These are phyloP conservation scores for Thuidium tamariscinum DNA, from an alignment of 225 moss, liverwort and hornwort species.

Conservation along the genomic window DNA sequence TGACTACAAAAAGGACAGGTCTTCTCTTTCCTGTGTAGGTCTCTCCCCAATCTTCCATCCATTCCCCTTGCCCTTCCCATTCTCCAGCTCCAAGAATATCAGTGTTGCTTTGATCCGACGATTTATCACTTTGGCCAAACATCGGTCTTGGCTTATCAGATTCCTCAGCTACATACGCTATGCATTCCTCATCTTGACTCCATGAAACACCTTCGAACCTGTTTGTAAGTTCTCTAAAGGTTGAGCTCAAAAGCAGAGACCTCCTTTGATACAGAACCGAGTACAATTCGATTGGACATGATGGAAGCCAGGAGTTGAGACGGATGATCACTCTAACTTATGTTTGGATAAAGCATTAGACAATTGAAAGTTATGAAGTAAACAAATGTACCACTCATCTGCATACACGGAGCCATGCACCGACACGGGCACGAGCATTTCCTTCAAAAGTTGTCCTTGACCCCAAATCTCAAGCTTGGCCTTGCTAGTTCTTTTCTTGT, in stretches of 20 bases:
- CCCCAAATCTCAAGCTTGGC: slow-evolving; percentile 97
- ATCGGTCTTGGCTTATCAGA: slow-evolving; percentile 48
- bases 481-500: slow-evolving; percentile 27
- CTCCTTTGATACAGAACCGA: background rate
- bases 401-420: slow-evolving; percentile 79
- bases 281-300: background rate
- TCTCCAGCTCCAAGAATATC: slow-evolving; percentile 48
- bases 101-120: slow-evolving; percentile 38
- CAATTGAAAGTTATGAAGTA: background rate
- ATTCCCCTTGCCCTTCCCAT: slow-evolving; percentile 98
- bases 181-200: slow-evolving; percentile 71
- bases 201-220: slow-evolving; percentile 98
- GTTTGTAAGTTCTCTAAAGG: background rate
- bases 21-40: slow-evolving; percentile 75
- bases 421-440: slow-evolving; percentile 58
- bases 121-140: slow-evolving; percentile 41
- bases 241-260: background rate
- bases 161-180: slow-evolving; percentile 97
- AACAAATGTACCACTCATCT: slow-evolving; percentile 58
- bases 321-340: background rate
- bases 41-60: slow-evolving; percentile 99
- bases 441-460: slow-evolving; percentile 84
- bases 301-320: background rate
- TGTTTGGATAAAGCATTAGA: background rate
- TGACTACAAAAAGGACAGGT: slow-evolving; percentile 76